Evolutionary conservation across 176 grass and related monocot genomes (phyloP), one percentile per base, ranked within the genome.

Genomic region (Raddia guianensis): DNA sequence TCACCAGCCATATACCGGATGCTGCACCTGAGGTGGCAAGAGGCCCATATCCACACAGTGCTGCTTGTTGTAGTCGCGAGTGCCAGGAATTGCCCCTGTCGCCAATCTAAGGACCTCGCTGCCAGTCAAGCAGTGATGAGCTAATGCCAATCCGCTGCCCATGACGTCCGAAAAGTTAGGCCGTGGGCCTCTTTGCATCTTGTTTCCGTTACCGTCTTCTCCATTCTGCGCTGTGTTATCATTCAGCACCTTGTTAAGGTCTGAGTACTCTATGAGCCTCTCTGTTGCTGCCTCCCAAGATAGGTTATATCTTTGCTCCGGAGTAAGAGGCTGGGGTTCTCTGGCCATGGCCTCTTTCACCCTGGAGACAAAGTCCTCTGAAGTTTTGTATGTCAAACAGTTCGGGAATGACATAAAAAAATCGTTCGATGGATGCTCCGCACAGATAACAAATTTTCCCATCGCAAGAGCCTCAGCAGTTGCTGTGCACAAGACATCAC

Each of bases 381-480:
- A 86, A 32, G 83, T 95, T 84, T 81, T 92, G 81, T 90, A 95
- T 46, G 87, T 92, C 68, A 95, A 63, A 19, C 90, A 95, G 75
- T 92, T 95, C 1, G 90, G 93, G 58, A 95, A 95, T 51, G 87
- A 73, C 75, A 72, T 86, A 79, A 95, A 95, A 72, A 92, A 95
- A 27, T 92, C 90, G 50, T 92, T 95, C 51, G 90, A 92, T 32
- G 93, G 93, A 80, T 95, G 93, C 35, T 95, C 93, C 7, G 93
- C 90, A 16, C 93, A 95, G 71, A 95, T 86, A 49, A 95, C 93
- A 40, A 95, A 95, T 75, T 95, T 95, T 42, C 90, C 93, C 93
- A 92, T 92, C 10, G 93, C 93, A 76, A 95, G 87, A 62, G 93
- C 93, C 76, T 95, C 93, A 8, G 93, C 93, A 83, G 93, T 95